phyloP scores from a whole-genome alignment of 2,329 filamentous ascomycete species.

The Ustulina deusta region DNA sequence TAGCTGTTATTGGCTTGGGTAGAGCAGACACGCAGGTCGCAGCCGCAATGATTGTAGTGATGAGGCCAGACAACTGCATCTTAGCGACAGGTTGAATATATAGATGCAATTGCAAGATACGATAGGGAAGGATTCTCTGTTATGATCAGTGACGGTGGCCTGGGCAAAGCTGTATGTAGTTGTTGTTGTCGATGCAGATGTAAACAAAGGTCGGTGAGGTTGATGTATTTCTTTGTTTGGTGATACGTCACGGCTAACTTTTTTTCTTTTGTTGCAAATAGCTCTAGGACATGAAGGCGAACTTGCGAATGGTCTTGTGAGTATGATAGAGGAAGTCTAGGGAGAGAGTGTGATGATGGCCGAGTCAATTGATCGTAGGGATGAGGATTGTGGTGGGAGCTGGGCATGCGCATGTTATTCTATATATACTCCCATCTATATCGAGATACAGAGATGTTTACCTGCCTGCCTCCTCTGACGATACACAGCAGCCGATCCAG shows the following conservation, averaged over 20 bases:
- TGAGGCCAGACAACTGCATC: slow-evolving; percentile 47
- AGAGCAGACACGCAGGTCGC: slow-evolving; percentile 45
- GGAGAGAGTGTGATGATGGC: neutral
- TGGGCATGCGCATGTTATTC: neutral
- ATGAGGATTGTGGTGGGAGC: neutral
- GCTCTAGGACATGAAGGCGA: slow-evolving; percentile 12
- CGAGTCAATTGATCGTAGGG: neutral
- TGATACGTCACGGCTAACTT: slow-evolving; percentile 24
- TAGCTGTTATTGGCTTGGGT: slow-evolving; percentile 51
- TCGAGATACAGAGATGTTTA: neutral
- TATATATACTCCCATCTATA: neutral
- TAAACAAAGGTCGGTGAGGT: neutral
- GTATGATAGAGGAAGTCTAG: slow-evolving; percentile 11
- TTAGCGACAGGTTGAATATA: slow-evolving; percentile 22
- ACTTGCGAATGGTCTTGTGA: neutral
- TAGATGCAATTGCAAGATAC: slow-evolving; percentile 20
- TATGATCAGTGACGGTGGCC: neutral
- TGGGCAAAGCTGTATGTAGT: slow-evolving; percentile 1
- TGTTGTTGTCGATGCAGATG: neutral
- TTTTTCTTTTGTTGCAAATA: slow-evolving; percentile 15
- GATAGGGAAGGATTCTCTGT: slow-evolving; percentile 10
- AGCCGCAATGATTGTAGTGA: slow-evolving; percentile 43
- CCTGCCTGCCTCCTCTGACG: slow-evolving; percentile 7
- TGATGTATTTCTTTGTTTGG: slow-evolving; percentile 30
- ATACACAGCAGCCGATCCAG: neutral